Percentiles rank a stretch among this genome's conserved stretches.
Evolutionary conservation across 176 grass and related monocot genomes (phyloP).

Genomic region (Avena insularis): DNA sequence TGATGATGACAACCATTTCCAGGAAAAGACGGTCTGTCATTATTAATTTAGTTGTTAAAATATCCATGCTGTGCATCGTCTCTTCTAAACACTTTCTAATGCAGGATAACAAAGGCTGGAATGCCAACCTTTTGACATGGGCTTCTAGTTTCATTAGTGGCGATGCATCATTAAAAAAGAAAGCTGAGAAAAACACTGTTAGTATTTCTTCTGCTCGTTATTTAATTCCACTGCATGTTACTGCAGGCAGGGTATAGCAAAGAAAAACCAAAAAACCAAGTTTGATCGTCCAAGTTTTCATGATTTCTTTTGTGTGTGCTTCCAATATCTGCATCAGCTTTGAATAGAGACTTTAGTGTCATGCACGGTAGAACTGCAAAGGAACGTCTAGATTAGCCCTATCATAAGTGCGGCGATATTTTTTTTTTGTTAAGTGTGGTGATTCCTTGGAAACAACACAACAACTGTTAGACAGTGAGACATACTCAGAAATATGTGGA

Average conservation of each 20-base stretch:
- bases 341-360: conserved; percentile 21
- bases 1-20: conserved; percentile 60
- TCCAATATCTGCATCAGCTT: conserved; percentile 8
- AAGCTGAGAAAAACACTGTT: conserved; percentile 65
- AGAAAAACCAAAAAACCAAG: conserved; percentile 7
- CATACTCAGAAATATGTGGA: not conserved
- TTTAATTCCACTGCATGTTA: conserved; percentile 32
- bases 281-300: conserved; percentile 12
- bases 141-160: conserved; percentile 90
- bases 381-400: conserved; percentile 27
- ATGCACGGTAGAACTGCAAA: not conserved
- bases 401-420: not conserved
- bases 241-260: conserved; percentile 28
- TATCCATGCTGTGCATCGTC: conserved; percentile 34
- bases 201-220: conserved; percentile 38
- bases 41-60: conserved; percentile 31
- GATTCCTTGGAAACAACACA: conserved; percentile 19
- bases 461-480: conserved; percentile 15
- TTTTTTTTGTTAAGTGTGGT: conserved; percentile 16
- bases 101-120: conserved; percentile 90
- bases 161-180: conserved; percentile 70
- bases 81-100: conserved; percentile 41
- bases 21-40: conserved; percentile 68
- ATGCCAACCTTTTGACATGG: conserved; percentile 95
- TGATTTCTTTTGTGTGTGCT: conserved; percentile 11